Evolutionary conservation across 1,139 yeast genomes (phyloP).

Genomic region (Arxiozyma slooffiae): DNA sequence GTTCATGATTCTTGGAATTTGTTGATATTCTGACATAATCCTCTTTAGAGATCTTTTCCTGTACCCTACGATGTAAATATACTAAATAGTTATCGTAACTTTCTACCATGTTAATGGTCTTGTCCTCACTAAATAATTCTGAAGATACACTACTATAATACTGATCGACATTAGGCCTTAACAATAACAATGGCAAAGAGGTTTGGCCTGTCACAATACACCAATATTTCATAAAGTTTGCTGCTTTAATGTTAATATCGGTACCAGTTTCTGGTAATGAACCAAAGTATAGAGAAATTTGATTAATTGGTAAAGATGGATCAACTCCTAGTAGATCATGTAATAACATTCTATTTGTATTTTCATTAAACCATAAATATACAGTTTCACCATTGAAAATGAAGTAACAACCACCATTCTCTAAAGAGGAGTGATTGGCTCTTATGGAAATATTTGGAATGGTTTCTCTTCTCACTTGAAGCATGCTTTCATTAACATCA

Average conservation of each 20-base stretch:
- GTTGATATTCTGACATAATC: conserved; percentile 22
- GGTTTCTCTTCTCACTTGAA: conserved; percentile 34
- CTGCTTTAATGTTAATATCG: conserved; percentile 57
- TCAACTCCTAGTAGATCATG: conserved; percentile 68
- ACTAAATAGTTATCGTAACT: conserved; percentile 53
- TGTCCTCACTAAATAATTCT: conserved; percentile 66
- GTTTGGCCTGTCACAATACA: conserved; percentile 17
- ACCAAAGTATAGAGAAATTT: conserved; percentile 27
- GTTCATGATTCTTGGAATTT: conserved; percentile 21
- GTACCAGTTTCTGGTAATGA: conserved; percentile 61
- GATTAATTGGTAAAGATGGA: conserved; percentile 42
- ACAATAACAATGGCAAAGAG: conserved; percentile 21
- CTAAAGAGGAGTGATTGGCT: conserved; percentile 17
- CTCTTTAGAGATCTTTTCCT: conserved; percentile 41
- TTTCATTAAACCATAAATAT: conserved; percentile 61
- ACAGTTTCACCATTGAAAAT: conserved; percentile 60
- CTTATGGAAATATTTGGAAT: conserved; percentile 36
- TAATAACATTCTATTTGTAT: conserved; percentile 57
- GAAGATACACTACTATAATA: conserved; percentile 27
- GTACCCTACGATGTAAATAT: conserved; percentile 51
- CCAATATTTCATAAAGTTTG: conserved; percentile 43
- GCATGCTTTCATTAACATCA: conserved; percentile 39
- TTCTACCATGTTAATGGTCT: conserved; percentile 42
- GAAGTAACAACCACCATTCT: conserved; percentile 64
- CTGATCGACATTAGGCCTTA: conserved; percentile 28